Evolutionary conservation across 208 protist species (phyloP).

Genomic region (Trypanosoma avium): DNA sequence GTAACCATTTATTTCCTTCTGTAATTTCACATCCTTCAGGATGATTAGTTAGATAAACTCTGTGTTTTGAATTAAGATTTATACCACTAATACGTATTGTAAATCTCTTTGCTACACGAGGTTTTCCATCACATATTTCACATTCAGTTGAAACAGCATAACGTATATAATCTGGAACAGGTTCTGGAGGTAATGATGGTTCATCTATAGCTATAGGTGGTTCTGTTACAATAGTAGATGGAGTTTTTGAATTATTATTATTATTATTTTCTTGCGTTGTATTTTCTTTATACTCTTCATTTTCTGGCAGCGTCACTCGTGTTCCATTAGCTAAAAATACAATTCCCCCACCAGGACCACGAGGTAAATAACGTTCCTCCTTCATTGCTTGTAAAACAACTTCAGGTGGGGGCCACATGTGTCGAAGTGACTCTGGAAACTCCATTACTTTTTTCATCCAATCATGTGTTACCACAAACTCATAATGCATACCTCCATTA

Average conservation of each 20-base stretch:
- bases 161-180: constrained; percentile 20
- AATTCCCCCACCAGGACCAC: constrained; percentile 24
- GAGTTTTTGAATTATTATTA: background rate
- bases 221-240: background rate
- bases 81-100: constrained; percentile 19
- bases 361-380: constrained; percentile 23
- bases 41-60: constrained; percentile 18
- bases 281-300: background rate
- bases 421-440: background rate
- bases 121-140: constrained; percentile 13
- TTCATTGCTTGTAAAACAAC: constrained; percentile 23
- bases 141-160: constrained; percentile 27
- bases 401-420: constrained; percentile 20
- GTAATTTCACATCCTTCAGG: constrained; percentile 13
- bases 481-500: constrained; percentile 23
- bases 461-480: constrained; percentile 23
- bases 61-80: background rate
- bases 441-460: constrained; percentile 21
- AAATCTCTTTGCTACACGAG: constrained; percentile 11
- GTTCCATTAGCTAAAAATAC: constrained; percentile 18
- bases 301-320: constrained; percentile 7
- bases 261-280: background rate
- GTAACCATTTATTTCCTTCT: background rate
- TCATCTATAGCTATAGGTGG: background rate
- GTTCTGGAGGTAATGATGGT: background rate